Evolutionary conservation across 352 stramenopile genomes (phyloP).

Genomic region (Pythium volutum): DNA sequence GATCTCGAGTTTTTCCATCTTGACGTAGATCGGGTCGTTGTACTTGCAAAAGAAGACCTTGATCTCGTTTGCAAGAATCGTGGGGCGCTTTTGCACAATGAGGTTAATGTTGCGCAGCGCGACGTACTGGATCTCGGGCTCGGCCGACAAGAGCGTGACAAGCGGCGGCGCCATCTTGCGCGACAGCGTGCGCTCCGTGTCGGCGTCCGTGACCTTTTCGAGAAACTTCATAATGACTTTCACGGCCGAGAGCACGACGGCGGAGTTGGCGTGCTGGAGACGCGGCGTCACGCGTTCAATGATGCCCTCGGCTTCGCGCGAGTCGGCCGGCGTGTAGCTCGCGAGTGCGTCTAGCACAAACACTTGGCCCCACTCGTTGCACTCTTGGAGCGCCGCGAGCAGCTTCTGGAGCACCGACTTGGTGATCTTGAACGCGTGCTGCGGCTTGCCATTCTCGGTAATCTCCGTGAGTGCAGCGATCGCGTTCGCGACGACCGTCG

Average conservation of each 20-base stretch:
- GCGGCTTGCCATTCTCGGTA: slow-evolving; percentile 90
- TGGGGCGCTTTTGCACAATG: slow-evolving; percentile 97
- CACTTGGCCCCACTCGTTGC: slow-evolving; percentile 99
- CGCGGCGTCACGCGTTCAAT: slow-evolving; percentile 98
- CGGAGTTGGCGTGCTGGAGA: slow-evolving; percentile 98
- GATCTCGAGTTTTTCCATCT: slow-evolving; percentile 99
- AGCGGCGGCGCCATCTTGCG: slow-evolving; percentile 97
- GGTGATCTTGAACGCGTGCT: slow-evolving; percentile 93
- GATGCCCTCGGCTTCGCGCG: slow-evolving; percentile 96
- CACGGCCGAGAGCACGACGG: slow-evolving; percentile 97
- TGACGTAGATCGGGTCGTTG: slow-evolving; percentile 97
- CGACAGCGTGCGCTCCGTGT: slow-evolving; percentile 88
- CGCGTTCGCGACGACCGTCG: slow-evolving; percentile 98
- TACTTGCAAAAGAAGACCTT: slow-evolving; percentile 99
- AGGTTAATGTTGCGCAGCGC: slow-evolving; percentile 99
- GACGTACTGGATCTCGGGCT: slow-evolving; percentile 99
- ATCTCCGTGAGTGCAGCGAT: slow-evolving; percentile 98
- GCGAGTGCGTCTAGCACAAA: slow-evolving; percentile 97
- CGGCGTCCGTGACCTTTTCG: slow-evolving; percentile 94
- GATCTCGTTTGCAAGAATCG: slow-evolving; percentile 95
- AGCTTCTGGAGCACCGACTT: slow-evolving; percentile 98
- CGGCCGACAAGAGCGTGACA: slow-evolving; percentile 97
- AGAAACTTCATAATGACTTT: slow-evolving; percentile 97
- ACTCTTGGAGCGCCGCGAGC: slow-evolving; percentile 98
- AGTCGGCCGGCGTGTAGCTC: slow-evolving; percentile 94